Evolutionary conservation across 495 filamentous ascomycete species (phyloP), one percentile per base, ranked within the genome.

Genomic region (Darksidea phi): DNA sequence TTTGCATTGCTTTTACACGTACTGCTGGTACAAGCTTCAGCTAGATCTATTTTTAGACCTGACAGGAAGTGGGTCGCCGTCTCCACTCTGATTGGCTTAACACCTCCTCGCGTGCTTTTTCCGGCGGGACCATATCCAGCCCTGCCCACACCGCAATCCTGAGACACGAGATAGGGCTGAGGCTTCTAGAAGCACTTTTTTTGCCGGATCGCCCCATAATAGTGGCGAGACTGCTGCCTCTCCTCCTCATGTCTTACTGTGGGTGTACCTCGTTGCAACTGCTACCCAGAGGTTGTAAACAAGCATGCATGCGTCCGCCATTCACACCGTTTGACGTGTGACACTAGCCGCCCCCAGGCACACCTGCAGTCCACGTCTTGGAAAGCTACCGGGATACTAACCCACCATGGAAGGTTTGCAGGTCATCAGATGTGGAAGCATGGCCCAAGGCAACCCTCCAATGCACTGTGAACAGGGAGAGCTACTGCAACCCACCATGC

Each of bases 171-270:
- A 34, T 57, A 63, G 32, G 60, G 60, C 60, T 57, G 60, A 63
- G 60, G 60, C 54, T 63, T 63, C 60, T 57, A 53, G 60, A 63
- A 63, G 54, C 45, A 24, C 25, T 36, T 12, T 6, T 17, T 13
- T 21, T n/a, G 17, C 24, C 21, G 5, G 18, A 26, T 52, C 6
- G n/a, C n/a, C 5, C 28, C 3, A 18, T 36, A 10, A 36, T 26
- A 4, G 10, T 12, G 23, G 49, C 49, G 49, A 34, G 26, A 52
- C 23, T 7, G 6, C 18, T 34, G 20, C 28, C 20, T 7, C 8
- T 21, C 7, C 46, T 25, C 49, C 34, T 13, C 20, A 25, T 26
- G 18, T 36, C 49, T 25, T 10, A 32, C 10, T 32, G 28, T 21
- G 15, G 13, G 4, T 13, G 21, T 18, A 48, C 7, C 20, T 2